Evolutionary conservation across 73 alveolate species (phyloP).

Genomic region (Stentor roeselii): DNA sequence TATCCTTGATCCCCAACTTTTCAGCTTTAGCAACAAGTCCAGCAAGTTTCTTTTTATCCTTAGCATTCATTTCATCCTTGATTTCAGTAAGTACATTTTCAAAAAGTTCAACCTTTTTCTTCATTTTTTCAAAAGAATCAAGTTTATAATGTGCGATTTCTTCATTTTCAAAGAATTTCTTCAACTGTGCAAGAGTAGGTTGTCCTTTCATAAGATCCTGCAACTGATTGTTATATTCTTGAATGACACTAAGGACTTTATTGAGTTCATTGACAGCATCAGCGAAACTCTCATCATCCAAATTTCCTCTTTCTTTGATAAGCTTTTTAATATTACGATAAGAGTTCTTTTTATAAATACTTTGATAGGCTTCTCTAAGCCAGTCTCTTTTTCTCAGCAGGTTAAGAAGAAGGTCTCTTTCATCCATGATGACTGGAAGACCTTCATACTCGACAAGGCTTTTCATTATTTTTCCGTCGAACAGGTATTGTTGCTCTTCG

Average conservation of each 20-base stretch:
- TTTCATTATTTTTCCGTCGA: conserved; percentile 21
- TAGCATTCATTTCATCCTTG: not conserved
- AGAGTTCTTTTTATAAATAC: conserved; percentile 15
- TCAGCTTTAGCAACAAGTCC: not conserved
- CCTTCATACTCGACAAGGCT: conserved; percentile 16
- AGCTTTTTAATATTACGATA: not conserved
- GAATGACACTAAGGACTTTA: not conserved
- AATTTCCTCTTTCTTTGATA: not conserved
- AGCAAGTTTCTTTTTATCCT: not conserved
- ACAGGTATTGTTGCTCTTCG: not conserved
- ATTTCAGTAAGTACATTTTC: conserved; percentile 7
- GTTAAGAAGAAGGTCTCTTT: not conserved
- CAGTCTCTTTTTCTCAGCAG: not conserved
- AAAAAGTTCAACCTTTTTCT: not conserved
- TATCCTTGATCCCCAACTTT: not conserved
- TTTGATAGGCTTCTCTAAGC: conserved; percentile 28
- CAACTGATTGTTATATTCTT: conserved; percentile 3
- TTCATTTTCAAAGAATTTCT: conserved; percentile 6
- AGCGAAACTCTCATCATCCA: not conserved
- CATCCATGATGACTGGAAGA: not conserved
- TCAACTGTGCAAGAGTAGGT: not conserved
- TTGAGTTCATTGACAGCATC: not conserved
- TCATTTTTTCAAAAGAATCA: not conserved
- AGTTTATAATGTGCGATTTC: not conserved
- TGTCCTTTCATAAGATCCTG: not conserved